These are phyloP conservation scores for Candida montana DNA, from an alignment of 805 yeast genomes.

Conservation along the genomic window DNA sequence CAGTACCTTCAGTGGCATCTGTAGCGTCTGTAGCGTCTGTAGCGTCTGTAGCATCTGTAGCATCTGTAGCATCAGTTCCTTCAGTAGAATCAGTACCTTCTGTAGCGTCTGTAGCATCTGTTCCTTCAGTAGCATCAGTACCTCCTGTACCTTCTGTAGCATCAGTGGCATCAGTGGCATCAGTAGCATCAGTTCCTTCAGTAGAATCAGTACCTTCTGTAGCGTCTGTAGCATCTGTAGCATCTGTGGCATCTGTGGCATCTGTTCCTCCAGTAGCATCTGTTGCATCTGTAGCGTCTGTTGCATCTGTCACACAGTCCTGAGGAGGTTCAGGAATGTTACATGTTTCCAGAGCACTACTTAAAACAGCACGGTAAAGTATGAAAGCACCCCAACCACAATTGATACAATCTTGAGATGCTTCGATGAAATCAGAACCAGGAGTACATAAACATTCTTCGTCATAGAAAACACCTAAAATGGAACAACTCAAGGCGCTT, in stretches of 20 bases:
- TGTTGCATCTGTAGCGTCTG: not conserved
- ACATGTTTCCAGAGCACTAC: too few relatives aligned
- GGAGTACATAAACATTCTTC: too few relatives aligned
- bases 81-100: not conserved
- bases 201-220: not conserved
- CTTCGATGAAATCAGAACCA: not conserved
- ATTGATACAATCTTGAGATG: not conserved
- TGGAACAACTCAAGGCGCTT: not conserved
- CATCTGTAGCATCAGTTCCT: too few relatives aligned
- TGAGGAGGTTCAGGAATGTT: too few relatives aligned
- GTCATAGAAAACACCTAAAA: not conserved
- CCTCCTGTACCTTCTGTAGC: not conserved
- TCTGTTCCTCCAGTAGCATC: not conserved
- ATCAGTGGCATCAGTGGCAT: not conserved
- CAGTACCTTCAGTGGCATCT: too few relatives aligned
- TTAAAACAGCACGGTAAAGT: too few relatives aligned
- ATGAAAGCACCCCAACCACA: too few relatives aligned
- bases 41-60: slow-evolving; percentile 16
- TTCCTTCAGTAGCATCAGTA: slow-evolving; percentile 7
- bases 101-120: slow-evolving; percentile 16
- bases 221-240: not conserved
- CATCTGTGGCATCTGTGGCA: not conserved
- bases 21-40: too few relatives aligned
- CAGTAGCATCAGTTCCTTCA: not conserved
- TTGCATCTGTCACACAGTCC: not conserved